Evolutionary conservation across 176 grass and related monocot genomes (phyloP), one percentile per base, ranked within the genome.

Genomic region (Carex cristatella): DNA sequence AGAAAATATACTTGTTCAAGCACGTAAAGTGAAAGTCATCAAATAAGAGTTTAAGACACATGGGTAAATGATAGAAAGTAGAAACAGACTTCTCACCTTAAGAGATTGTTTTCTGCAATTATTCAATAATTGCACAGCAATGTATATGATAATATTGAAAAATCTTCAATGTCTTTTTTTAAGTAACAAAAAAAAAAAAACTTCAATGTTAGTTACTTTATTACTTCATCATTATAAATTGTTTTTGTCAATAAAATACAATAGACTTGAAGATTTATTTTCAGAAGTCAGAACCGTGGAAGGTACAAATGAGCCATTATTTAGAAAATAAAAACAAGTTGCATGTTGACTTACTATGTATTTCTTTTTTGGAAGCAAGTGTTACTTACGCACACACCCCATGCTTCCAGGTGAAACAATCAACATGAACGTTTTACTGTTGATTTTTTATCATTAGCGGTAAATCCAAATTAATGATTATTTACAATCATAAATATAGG

Each of bases 1-100:
- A 42, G 8, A 68, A 68, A 65, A 66, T 31, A 83, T 83, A 61
- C 1, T 83, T 83, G 12, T 83, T 16, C 37, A 83, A 69, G 30
- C 81, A 83, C 40, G 80, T 67, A 67, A 68, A 65, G 10, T 82
- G 19, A 82, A 31, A 61, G 80, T 82, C 80, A 65, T 48, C 33
- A 82, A 67, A 67, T 67, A 65, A 35, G 35, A 35, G 35, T 35
- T 3, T 37, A 37, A 82, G 40, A 7, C 33, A 61, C 11, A 64
- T 16, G 4, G 15, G 56, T 40, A 66, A 42, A 82, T 68, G 42
- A 7, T 48, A 31, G 81, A 83, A 32, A 83, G 0, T 48, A 51
- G 81, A 83, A 32, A 83, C 0, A 0, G 81, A 83, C 61, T 68
- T 83, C 13, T 18, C 18, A 83, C 81, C 81, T 32, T 48, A 4